Evolutionary conservation across 805 yeast species (phyloP).

Genomic region (Teunomyces panamensis): DNA sequence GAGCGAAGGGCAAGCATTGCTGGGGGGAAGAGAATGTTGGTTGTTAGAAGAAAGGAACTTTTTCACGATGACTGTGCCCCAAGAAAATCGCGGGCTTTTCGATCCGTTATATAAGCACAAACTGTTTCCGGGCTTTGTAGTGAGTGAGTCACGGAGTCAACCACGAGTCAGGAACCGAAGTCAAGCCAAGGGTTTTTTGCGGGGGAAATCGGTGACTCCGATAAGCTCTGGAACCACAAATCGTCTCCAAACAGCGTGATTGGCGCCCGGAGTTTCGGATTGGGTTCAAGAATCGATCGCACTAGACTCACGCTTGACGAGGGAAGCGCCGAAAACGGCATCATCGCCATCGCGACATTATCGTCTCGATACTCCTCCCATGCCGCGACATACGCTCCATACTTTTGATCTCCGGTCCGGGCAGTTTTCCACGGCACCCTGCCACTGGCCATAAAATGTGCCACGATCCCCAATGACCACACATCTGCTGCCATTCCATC

Average conservation of each 20-base stretch:
- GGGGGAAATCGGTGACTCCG: background rate
- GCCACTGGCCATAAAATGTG: slow-evolving; percentile 27
- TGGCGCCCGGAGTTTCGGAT: background rate
- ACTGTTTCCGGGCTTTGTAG: too few species aligned
- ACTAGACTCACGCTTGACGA: background rate
- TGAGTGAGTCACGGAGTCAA: background rate
- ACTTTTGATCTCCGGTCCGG: slow-evolving; percentile 10
- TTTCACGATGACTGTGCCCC: slow-evolving; percentile 1
- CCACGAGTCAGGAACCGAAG: background rate
- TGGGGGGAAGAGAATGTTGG: background rate
- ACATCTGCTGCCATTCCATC: slow-evolving; percentile 42
- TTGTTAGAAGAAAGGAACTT: background rate
- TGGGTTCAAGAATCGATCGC: background rate
- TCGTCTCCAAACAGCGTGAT: background rate
- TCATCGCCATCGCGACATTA: slow-evolving; percentile 3
- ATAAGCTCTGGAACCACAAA: background rate
- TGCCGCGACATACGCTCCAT: slow-evolving; percentile 6
- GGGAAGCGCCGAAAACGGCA: slow-evolving; percentile 2
- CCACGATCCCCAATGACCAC: slow-evolving; percentile 50
- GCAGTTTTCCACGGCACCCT: slow-evolving; percentile 52
- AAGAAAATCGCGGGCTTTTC: background rate
- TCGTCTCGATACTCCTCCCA: slow-evolving; percentile 9
- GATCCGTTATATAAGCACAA: background rate
- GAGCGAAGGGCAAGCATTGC: slow-evolving; percentile 32
- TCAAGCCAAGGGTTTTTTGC: background rate